A percentile compares a stretch with the other conserved stretches of the same genome.
These are phyloP conservation scores for Cucurbita ficifolia DNA, from an alignment of 306 rosid genomes.

Conservation along the genomic window DNA sequence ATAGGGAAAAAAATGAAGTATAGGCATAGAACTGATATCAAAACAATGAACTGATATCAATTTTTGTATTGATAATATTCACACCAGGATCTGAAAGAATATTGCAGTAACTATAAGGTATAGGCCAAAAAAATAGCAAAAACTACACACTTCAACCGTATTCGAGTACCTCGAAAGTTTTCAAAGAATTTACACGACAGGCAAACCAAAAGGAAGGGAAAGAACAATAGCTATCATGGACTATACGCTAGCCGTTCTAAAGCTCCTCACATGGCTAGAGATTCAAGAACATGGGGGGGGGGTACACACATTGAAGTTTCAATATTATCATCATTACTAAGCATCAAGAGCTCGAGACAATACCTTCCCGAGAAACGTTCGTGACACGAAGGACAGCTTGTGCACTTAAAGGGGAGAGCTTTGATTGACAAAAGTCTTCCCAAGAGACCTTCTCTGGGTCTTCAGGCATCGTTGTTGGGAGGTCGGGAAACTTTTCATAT, in stretches of 20 bases:
- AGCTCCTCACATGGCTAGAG: conserved; percentile 13
- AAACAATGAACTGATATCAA: background rate
- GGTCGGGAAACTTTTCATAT: conserved; percentile 40
- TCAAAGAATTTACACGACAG: conserved; percentile 50
- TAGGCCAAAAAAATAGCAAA: background rate
- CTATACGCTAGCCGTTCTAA: conserved; percentile 17
- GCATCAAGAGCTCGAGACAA: conserved; percentile 52
- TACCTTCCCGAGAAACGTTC: conserved; percentile 54
- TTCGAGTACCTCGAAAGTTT: conserved; percentile 32
- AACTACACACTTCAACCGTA: conserved; percentile 26
- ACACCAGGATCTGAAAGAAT: conserved; percentile 4
- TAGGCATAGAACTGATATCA: background rate
- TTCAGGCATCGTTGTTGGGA: conserved; percentile 22
- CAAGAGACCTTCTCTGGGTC: conserved; percentile 44
- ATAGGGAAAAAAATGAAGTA: background rate
- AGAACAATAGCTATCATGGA: conserved; percentile 16
- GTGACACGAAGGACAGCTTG: conserved; percentile 95
- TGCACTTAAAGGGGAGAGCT: conserved; percentile 84
- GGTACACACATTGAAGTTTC: background rate
- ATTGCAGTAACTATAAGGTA: background rate
- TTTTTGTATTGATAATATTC: conserved; percentile 2
- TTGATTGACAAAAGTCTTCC: conserved; percentile 78
- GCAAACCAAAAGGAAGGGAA: conserved; percentile 32
- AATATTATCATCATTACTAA: background rate
- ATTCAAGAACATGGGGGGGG: background rate